Evolutionary conservation across 2,329 filamentous ascomycete genomes (phyloP), one percentile per base, ranked within the genome.

Genomic region (Cercospora sesami): DNA sequence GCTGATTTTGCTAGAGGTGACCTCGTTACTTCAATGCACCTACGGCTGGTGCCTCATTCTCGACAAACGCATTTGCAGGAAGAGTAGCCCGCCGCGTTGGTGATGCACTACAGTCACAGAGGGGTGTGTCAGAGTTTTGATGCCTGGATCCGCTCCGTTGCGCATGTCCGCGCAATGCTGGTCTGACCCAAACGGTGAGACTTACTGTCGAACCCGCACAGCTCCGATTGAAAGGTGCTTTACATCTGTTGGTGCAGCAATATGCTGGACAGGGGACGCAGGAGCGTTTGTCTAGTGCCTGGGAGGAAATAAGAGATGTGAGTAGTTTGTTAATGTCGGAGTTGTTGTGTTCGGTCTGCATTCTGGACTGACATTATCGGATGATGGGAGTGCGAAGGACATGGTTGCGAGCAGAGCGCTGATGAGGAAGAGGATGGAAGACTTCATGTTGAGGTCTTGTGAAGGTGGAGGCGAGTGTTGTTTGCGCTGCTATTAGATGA

Each of bases 261-360:
- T 65, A 65, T 16, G 63, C 63, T 45, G 63, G 63, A 14, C 63
- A 65, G 3, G 63, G 63, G 0, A 65, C 63, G 57, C 63, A 65
- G 36, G 63, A 65, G 42, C 63, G 63, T 57, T 65, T 65, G 14
- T 65, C 55, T n/a, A 65, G 63, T 26, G 33, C 16, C 59, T 61
- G 23, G 23, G 59, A 16, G 18, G 39, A 7, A 9, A 18, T 12
- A 18, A 36, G n/a, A 28, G 10, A 23, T 48, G 30, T 36, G 28
- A 60, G 30, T 33, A 16, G 16, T 8, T 33, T 4, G 3, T 23
- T 31, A n/a, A 42, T n/a, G 16, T 42, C 6, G 16, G 16, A 42
- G 5, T 42, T 0, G 1, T 42, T 42, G 6, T 42, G 36, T 9
- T 42, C 6, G 36, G 16, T 8, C 16, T 42, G 57, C 8, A 9